Conservation (phyloP, 345 rosid species). For the Sonneratia alba region DNA sequence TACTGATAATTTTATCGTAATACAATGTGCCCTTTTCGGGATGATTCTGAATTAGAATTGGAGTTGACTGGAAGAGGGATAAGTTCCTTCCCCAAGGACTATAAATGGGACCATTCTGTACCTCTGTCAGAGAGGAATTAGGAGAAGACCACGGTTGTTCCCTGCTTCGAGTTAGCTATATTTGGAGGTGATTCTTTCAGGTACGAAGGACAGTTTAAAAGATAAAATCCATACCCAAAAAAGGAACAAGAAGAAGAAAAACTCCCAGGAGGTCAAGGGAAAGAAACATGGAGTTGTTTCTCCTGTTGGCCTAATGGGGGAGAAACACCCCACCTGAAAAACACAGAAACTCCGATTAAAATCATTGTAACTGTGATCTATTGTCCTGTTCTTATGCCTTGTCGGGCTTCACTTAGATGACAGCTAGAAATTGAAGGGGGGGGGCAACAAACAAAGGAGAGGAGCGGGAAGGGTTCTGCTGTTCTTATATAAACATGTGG, state of each 20-base stretch:
- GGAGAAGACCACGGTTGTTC: not conserved
- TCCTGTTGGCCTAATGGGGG: not conserved
- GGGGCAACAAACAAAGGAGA: not conserved
- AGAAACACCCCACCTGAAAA: not conserved
- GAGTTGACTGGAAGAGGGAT: not conserved
- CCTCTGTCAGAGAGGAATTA: not conserved
- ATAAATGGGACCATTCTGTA: not conserved
- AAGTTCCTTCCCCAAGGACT: not conserved
- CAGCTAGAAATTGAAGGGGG: not conserved
- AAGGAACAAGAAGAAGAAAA: not conserved
- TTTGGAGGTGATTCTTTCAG: not conserved
- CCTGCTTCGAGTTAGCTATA: not conserved
- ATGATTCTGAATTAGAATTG: not conserved
- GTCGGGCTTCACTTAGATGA: not conserved
- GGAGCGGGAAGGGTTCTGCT: not conserved
- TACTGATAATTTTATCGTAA: too few species aligned
- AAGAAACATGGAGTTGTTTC: not conserved
- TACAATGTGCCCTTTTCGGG: too few species aligned
- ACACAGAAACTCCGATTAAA: not conserved
- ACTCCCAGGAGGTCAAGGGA: not conserved
- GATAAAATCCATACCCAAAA: not conserved
- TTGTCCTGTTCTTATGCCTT: too few species aligned
- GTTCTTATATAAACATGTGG: constrained; percentile 23
- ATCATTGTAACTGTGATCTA: too few species aligned
- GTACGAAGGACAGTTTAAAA: not conserved